A percentile compares a stretch with the other conserved stretches of the same genome.
Conservation (phyloP, 140 eudicot species). For the Senecio squalidus region DNA sequence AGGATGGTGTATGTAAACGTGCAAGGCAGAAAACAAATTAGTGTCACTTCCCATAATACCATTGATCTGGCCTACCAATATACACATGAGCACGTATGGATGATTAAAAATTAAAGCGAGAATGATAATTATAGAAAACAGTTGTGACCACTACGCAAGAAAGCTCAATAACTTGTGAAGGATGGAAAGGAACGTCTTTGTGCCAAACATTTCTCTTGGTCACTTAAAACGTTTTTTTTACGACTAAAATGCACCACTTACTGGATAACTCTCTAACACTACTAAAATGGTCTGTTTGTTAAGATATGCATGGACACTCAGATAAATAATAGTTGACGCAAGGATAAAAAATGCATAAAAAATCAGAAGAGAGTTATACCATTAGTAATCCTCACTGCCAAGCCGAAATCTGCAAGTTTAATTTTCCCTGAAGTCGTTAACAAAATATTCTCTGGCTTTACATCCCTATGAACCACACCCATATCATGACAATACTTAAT, state of each 20-base stretch:
- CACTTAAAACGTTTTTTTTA: not conserved
- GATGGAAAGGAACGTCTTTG: not conserved
- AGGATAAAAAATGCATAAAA: too few relatives aligned
- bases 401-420: slow-evolving; percentile 93
- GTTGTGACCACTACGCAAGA: not conserved
- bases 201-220: not conserved
- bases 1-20: not conserved
- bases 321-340: not conserved
- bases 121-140: not conserved
- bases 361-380: slow-evolving; percentile 34
- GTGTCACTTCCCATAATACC: not conserved
- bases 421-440: slow-evolving; percentile 57
- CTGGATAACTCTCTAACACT: not conserved
- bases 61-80: not conserved
- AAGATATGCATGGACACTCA: not conserved
- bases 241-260: not conserved
- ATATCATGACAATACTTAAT: slow-evolving; percentile 77
- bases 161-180: not conserved
- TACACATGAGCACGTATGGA: not conserved
- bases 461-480: slow-evolving; percentile 80
- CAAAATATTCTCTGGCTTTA: slow-evolving; percentile 74
- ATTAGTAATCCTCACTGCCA: slow-evolving; percentile 82
- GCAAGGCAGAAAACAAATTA: not conserved
- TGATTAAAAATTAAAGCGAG: not conserved
- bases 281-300: not conserved